phyloP scores from a whole-genome alignment of 441 rosid species.

The Mallotus japonicus region DNA sequence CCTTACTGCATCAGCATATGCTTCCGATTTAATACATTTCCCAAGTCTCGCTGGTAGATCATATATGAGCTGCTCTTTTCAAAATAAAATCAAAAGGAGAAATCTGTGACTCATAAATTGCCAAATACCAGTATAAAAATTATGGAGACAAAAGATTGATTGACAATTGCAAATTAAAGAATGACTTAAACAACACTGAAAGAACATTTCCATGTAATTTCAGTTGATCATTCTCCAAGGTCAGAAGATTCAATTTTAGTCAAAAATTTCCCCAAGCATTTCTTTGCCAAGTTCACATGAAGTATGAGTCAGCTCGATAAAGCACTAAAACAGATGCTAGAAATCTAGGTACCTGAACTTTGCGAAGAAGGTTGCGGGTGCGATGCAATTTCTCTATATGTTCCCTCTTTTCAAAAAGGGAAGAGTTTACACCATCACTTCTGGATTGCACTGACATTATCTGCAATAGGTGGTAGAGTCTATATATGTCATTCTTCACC shows the following conservation, averaged over 20 bases:
- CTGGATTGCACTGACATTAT: slow-evolving; percentile 94
- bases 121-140: slow-evolving; percentile 24
- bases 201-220: not conserved
- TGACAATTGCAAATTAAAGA: not conserved
- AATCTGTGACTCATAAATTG: slow-evolving; percentile 24
- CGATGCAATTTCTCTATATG: slow-evolving; percentile 96
- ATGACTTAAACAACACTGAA: not conserved
- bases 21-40: slow-evolving; percentile 85
- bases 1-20: slow-evolving; percentile 94
- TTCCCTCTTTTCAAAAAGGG: slow-evolving; percentile 92
- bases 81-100: slow-evolving; percentile 33
- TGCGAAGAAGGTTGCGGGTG: slow-evolving; percentile 89
- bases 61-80: slow-evolving; percentile 90
- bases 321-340: not conserved
- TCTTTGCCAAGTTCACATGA: not conserved
- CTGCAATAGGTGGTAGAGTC: slow-evolving; percentile 40
- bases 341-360: slow-evolving; percentile 79
- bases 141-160: not conserved
- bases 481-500: slow-evolving; percentile 8
- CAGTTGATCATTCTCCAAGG: not conserved
- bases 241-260: slow-evolving; percentile 1
- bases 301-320: slow-evolving; percentile 3
- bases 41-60: slow-evolving; percentile 97
- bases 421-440: slow-evolving; percentile 95
- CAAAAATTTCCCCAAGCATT: not conserved